A percentile compares a stretch with the other conserved stretches of the same genome.
Conservation (phyloP, 169 alveolate genomes). For the Eimeria praecox region DNA sequence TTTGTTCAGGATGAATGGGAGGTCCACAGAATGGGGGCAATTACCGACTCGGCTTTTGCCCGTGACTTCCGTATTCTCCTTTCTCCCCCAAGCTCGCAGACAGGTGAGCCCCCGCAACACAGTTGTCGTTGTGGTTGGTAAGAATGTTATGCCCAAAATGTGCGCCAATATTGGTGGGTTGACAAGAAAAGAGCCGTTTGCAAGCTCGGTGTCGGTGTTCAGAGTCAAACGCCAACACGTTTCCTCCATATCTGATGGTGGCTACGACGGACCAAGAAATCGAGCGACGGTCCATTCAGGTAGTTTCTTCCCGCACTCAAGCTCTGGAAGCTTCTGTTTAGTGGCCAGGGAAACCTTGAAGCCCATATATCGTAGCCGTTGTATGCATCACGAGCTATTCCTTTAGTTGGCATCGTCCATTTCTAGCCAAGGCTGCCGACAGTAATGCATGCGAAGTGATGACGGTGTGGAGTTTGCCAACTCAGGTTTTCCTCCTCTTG, state of each 20-base stretch:
- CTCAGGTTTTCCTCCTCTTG: slow-evolving; percentile 50
- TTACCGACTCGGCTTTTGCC: slow-evolving; percentile 18
- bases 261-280: slow-evolving; percentile 67
- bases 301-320: not conserved
- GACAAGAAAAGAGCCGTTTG: not conserved
- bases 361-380: not conserved
- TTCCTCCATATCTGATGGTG: slow-evolving; percentile 69
- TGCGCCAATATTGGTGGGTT: not conserved
- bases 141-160: not conserved
- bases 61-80: slow-evolving; percentile 56
- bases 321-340: not conserved
- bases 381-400: not conserved
- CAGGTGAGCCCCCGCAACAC: not conserved
- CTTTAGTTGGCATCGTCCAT: not conserved
- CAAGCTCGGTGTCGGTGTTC: not conserved
- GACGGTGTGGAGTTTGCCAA: not conserved
- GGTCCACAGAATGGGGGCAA: slow-evolving; percentile 43
- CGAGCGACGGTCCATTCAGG: slow-evolving; percentile 69
- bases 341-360: not conserved
- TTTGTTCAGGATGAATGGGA: slow-evolving; percentile 65
- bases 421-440: not conserved
- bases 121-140: too few species aligned
- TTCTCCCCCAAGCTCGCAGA: slow-evolving; percentile 23
- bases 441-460: not conserved
- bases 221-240: not conserved